Conservation (phyloP, 1,284 basidiomycete species). For the Cutaneotrichosporon sp. region DNA sequence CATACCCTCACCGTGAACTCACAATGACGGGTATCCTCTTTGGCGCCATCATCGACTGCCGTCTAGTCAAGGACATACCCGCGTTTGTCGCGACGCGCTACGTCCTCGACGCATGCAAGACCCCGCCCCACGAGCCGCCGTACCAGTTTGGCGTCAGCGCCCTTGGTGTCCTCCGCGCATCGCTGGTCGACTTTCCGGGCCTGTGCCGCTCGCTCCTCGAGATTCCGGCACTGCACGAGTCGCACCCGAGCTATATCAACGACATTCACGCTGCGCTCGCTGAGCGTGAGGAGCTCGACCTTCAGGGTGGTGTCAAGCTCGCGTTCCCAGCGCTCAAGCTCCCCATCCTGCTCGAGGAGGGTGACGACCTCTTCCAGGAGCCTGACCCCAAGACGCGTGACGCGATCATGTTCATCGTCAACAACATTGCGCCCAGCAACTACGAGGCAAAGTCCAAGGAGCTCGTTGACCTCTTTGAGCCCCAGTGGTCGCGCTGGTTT, state of each 20-base stretch:
- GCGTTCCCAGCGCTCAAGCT: slow-evolving; percentile 48
- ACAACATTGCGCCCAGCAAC: slow-evolving; percentile 92
- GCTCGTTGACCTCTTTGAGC: slow-evolving; percentile 73
- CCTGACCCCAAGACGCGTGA: slow-evolving; percentile 88
- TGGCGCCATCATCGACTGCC: slow-evolving; percentile 89
- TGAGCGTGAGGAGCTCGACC: slow-evolving; percentile 46
- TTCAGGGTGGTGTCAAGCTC: slow-evolving; percentile 51
- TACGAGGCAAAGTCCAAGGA: slow-evolving; percentile 80
- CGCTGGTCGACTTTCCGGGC: slow-evolving; percentile 88
- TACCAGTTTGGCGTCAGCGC: slow-evolving; percentile 97
- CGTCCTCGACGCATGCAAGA: slow-evolving; percentile 87
- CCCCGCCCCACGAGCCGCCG: slow-evolving; percentile 74
- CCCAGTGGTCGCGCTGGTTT: slow-evolving; percentile 86
- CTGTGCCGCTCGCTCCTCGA: slow-evolving; percentile 83
- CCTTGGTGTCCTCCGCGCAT: slow-evolving; percentile 76
- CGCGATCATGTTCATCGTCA: slow-evolving; percentile 95
- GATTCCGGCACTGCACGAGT: slow-evolving; percentile 80
- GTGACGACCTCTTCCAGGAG: slow-evolving; percentile 57
- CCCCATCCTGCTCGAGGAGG: slow-evolving; percentile 46
- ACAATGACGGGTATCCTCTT: slow-evolving; percentile 95
- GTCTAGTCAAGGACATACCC: slow-evolving; percentile 90
- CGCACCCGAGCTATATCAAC: slow-evolving; percentile 76
- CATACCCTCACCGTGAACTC: slow-evolving; percentile 88
- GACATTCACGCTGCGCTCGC: slow-evolving; percentile 65
- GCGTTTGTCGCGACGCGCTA: slow-evolving; percentile 96